Evolutionary conservation across 2,329 filamentous ascomycete genomes (phyloP), one percentile per base, ranked within the genome.

Genomic region (Teratosphaeria nubilosa): DNA sequence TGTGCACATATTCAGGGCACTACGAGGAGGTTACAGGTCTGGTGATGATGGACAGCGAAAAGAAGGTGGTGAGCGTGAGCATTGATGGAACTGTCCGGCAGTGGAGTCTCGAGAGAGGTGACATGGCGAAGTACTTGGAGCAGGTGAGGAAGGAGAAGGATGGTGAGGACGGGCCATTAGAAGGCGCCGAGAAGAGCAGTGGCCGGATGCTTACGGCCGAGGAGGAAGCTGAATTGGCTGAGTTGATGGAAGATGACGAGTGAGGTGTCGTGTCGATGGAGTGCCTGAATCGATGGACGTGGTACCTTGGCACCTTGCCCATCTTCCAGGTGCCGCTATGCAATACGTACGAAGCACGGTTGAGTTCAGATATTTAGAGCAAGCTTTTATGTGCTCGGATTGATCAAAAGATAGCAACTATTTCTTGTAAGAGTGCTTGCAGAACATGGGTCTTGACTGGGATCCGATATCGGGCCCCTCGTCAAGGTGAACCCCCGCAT

Each of bases 1-100:
- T 71, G 1, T 69, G 68, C 41, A 62, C 63, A 9, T 73, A 72
- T 60, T 81, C 83, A 41, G 94, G 94, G 0, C 94, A 99, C 75
- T 97, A 84, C 69, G 91, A 99, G 69, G 94, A 97, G 73, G 86
- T 99, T 14, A 96, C 90, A 0, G 90, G 86, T 37, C 74, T 97
- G 51, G 78, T 87, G 1, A 70, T 95, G 54, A 71, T 91, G 30
- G 71, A 74, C 60, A 73, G 74, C 22, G 75, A 72, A 2, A 72
- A 72, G 51, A 74, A 70, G 3, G 76, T 95, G 11, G 84, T 89
- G 62, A 96, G 91, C 70, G 88, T 94, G 57, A 85, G 89, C 63
- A 95, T 97, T 65, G 94, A 99, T 74, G 87, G 86, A 2, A 97
- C 94, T 0, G 80, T 97, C 45, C 83, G 94, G 66, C 84, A 81